Evolutionary conservation across 208 protist genomes (phyloP), one percentile per base, ranked within the genome.

Genomic region (Angomonas deanei): DNA sequence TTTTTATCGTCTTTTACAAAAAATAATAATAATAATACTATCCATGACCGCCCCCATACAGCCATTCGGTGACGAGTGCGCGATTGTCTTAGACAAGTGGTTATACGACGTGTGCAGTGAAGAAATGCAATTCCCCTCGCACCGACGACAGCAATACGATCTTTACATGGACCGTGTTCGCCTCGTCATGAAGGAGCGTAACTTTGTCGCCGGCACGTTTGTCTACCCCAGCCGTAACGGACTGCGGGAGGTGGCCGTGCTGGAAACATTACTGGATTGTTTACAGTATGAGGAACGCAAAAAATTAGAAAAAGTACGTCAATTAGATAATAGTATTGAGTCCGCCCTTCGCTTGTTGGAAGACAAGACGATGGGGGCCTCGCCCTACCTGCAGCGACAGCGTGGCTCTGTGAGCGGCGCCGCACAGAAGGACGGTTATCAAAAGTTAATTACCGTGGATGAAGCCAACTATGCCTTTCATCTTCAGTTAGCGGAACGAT

Each of bases 101-200:
- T 66, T 89, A 23, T 70, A 68, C 23, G 78, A 76, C 53, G 78
- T 85, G 23, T 89, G 82, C 55, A 75, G 76, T 6, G 78, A 77
- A 42, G 68, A 80, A 21, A 24, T 89, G 11, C 73, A 83, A 57
- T 78, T 89, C 28, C 78, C 78, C 17, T 72, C 82, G 1, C 82
- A 89, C 63, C 68, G 78, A 8, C 74, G 67, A 11, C 38, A 0
- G 24, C 76, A 80, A 36, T 85, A 74, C 63, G 32, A 63, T 11
- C 54, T 68, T 13, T 89, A 81, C 60, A 38, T 75, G 39, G 53
- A 68, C 15, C 70, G 62, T 33, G 53, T 74, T 0, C 66, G 61
- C 0, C 47, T 38, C 13, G 64, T 81, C 17, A 21, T 32, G 1
- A 73, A 66, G 30, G 21, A 56, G 30, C 67, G 57, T 33, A 30